These are phyloP conservation scores for Byssoonygena ceratinophila DNA, from an alignment of 2,329 filamentous ascomycete genomes.

Conservation along the genomic window DNA sequence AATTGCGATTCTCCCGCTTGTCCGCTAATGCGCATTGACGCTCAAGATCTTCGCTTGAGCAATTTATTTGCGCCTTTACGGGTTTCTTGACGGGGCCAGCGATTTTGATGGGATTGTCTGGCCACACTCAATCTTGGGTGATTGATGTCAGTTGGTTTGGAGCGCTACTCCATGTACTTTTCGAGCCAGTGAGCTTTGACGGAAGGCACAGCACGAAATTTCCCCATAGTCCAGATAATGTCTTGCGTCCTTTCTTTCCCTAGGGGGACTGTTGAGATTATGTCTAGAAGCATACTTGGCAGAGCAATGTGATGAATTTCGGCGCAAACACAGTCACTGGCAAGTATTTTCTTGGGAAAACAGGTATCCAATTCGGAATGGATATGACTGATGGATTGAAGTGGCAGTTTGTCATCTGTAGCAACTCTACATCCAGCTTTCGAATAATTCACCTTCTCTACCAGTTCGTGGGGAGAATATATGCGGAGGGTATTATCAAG, in stretches of 20 bases:
- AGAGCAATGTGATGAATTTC: background rate
- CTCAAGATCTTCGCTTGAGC: conserved; percentile 20
- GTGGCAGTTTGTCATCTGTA: background rate
- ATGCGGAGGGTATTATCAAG: background rate
- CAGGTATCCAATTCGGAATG: background rate
- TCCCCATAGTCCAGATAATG: background rate
- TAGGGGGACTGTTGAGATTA: background rate
- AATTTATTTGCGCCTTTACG: conserved; percentile 16
- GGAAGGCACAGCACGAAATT: background rate
- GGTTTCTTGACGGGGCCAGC: conserved; percentile 18
- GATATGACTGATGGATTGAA: background rate
- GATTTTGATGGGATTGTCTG: conserved; percentile 15
- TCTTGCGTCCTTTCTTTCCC: background rate
- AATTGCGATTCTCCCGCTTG: conserved; percentile 12
- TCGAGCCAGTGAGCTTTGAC: conserved; percentile 1
- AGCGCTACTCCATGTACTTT: background rate
- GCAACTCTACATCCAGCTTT: no score
- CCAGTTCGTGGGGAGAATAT: background rate
- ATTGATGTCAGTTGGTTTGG: background rate
- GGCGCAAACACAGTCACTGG: background rate
- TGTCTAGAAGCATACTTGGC: background rate
- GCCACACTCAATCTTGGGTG: conserved; percentile 14
- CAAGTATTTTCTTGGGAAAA: background rate
- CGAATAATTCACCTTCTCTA: background rate
- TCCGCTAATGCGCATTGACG: conserved; percentile 15